phyloP scores from a whole-genome alignment of 169 alveolate species.

The Eimeria praecox region DNA sequence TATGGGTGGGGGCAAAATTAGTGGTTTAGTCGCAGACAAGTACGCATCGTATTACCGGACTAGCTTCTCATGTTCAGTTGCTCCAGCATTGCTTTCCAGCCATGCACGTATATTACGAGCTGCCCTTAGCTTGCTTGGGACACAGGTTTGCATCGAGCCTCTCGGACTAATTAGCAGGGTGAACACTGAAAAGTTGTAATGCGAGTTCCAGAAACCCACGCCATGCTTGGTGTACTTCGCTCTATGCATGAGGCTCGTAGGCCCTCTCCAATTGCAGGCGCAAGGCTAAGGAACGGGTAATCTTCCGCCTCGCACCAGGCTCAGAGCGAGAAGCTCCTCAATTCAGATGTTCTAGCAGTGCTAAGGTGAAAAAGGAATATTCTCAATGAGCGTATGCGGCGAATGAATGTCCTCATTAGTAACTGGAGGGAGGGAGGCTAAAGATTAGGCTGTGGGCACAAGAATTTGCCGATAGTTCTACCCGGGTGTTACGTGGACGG shows the following conservation, averaged over 20 bases:
- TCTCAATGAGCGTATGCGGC: neutral
- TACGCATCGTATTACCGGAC: neutral
- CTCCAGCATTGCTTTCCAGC: neutral
- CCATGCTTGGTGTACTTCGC: neutral
- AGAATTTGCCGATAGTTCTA: neutral
- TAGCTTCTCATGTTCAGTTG: neutral
- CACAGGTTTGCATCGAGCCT: neutral
- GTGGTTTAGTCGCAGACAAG: neutral
- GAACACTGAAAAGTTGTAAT: neutral
- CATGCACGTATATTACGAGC: neutral
- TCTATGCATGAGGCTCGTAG: neutral
- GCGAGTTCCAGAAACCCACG: neutral
- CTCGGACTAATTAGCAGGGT: neutral
- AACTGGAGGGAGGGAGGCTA: neutral
- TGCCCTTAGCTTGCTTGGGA: neutral
- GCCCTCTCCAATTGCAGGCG: neutral
- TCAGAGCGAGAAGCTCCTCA: neutral
- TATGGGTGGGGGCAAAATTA: neutral
- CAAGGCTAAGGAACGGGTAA: neutral
- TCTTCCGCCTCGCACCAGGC: neutral
- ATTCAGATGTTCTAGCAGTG: neutral
- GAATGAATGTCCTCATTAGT: neutral
- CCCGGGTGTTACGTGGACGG: neutral
- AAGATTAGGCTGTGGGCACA: neutral
- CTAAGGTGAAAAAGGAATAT: neutral